Percentiles rank a stretch among this genome's conserved stretches.
These are phyloP conservation scores for Ophiostoma sp. DNA, from an alignment of 2,329 filamentous ascomycete genomes.

Conservation along the genomic window DNA sequence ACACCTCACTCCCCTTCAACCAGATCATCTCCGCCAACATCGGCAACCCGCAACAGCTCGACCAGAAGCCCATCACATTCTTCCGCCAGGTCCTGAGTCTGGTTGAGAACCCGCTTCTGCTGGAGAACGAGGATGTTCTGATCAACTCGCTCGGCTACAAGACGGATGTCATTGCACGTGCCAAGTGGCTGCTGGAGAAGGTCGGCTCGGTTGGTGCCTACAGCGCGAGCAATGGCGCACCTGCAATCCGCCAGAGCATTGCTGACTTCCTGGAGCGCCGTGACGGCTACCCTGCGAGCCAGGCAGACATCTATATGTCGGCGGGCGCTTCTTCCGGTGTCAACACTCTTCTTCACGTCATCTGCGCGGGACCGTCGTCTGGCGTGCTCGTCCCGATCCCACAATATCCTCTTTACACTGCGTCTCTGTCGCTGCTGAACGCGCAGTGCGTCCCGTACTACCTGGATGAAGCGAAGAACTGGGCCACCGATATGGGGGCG, in stretches of 20 bases:
- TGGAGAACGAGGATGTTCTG: slow-evolving; percentile 81
- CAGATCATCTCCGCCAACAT: slow-evolving; percentile 97
- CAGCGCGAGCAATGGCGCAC: slow-evolving; percentile 87
- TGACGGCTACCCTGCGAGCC: slow-evolving; percentile 83
- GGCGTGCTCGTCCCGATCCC: slow-evolving; percentile 94
- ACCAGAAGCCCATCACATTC: slow-evolving; percentile 99
- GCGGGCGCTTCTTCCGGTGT: slow-evolving; percentile 92
- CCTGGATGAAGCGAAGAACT: slow-evolving; percentile 80
- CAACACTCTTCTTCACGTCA: slow-evolving; percentile 86
- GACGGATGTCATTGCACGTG: slow-evolving; percentile 81
- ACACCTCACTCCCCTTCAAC: slow-evolving; percentile 70
- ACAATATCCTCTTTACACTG: slow-evolving; percentile 97
- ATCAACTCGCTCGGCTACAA: slow-evolving; percentile 79
- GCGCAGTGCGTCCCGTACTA: slow-evolving; percentile 89
- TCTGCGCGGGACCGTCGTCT: slow-evolving; percentile 73
- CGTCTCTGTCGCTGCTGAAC: slow-evolving; percentile 81
- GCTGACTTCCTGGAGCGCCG: slow-evolving; percentile 90
- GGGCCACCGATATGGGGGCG: slow-evolving; percentile 82
- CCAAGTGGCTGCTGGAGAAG: slow-evolving; percentile 74
- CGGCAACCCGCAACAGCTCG: slow-evolving; percentile 96
- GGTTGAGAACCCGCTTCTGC: slow-evolving; percentile 81
- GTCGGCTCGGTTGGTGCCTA: slow-evolving; percentile 94
- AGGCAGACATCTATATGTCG: slow-evolving; percentile 83
- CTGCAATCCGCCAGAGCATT: slow-evolving; percentile 82
- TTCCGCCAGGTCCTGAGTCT: slow-evolving; percentile 95